A percentile compares a stretch with the other conserved stretches of the same genome.
Conservation (phyloP, 805 yeast genomes). For the Teunomyces lycoperdinae region DNA sequence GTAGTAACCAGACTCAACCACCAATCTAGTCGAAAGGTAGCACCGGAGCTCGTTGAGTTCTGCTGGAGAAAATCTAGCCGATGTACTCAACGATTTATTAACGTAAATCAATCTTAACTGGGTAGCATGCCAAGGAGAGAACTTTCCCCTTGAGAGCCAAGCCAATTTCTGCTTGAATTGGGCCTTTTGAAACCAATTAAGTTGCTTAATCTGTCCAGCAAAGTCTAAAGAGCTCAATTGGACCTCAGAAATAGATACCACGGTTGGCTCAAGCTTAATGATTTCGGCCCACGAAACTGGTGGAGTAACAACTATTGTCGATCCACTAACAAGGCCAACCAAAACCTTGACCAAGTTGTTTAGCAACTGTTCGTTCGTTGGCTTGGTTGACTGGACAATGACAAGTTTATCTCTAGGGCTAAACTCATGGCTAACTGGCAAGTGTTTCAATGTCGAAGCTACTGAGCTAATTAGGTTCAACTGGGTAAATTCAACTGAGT, state of each 20-base stretch:
- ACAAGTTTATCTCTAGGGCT: constrained; percentile 22
- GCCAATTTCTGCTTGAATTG: constrained; percentile 35
- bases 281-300: constrained; percentile 12
- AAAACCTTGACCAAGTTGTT: constrained; percentile 37
- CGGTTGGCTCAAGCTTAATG: constrained; percentile 21
- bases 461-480: constrained; percentile 51
- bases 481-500: constrained; percentile 41
- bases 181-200: constrained; percentile 16
- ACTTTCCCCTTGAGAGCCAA: constrained; percentile 50
- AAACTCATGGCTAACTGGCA: constrained; percentile 40
- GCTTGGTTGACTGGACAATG: constrained; percentile 15
- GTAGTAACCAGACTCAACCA: constrained; percentile 46
- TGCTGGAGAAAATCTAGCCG: constrained; percentile 14
- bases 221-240: constrained; percentile 15
- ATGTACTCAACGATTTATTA: constrained; percentile 22
- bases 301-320: constrained; percentile 19
- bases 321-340: constrained; percentile 35
- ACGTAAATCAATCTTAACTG: constrained; percentile 43
- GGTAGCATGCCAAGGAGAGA: constrained; percentile 23
- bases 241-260: constrained; percentile 26
- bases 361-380: constrained; percentile 21
- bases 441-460: constrained; percentile 49
- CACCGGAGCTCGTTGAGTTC: constrained; percentile 44
- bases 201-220: constrained; percentile 5
- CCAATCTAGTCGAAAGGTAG: constrained; percentile 46